Base-by-base conservation (phyloP, 352 stramenopile genomes). In the Phytophthora pini region DNA sequence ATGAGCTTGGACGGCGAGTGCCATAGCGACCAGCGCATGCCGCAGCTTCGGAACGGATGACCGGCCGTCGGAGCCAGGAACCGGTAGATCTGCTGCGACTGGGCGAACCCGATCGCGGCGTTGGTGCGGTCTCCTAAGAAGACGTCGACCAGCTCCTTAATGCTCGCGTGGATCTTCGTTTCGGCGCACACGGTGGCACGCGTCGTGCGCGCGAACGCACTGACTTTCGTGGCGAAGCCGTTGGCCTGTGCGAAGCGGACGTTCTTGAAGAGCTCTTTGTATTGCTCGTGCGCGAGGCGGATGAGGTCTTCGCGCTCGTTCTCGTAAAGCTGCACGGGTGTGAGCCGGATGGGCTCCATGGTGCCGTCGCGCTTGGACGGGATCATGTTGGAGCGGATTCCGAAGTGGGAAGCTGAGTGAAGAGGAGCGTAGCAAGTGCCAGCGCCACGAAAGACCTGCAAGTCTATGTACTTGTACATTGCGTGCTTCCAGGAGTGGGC, bases 1-100 rank as follows among this genome's bases (percentile, higher is more conserved):
- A 83, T 77, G 64, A 90, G 73, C 65, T 80, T 82, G 13, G 79
- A 82, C 2, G 81, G 77, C 39, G 76, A 80, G 57, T 88, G 67
- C 79, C 79, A 88, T 39, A 90, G 76, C 57, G 81, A 88, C 81
- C 79, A 90, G 32, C 77, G 79, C 66, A 90, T 49, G 1, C 75
- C 77, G 22, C 77, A 85, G 2, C 79, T 80, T n/a, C 76, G 79
- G 52, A 72, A 82, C 48, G 81, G 77, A 39, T 87, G 76, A 22
- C 79, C 77, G 2, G 49, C 52, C 22, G 75, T 77, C 6, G 79
- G 73, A 53, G 68, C 64, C 39, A 88, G 12, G 29, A 88, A 76
- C 49, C 73, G 70, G 63, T 88, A 84, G 55, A 90, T 76, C 52
- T 72, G 72, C 52, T 88, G 79, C 26, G 81, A 82, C 64, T 87